These are phyloP conservation scores for Backusella mclennaniae DNA, from an alignment of 192 early-diverging fungal species.

Conservation along the genomic window DNA sequence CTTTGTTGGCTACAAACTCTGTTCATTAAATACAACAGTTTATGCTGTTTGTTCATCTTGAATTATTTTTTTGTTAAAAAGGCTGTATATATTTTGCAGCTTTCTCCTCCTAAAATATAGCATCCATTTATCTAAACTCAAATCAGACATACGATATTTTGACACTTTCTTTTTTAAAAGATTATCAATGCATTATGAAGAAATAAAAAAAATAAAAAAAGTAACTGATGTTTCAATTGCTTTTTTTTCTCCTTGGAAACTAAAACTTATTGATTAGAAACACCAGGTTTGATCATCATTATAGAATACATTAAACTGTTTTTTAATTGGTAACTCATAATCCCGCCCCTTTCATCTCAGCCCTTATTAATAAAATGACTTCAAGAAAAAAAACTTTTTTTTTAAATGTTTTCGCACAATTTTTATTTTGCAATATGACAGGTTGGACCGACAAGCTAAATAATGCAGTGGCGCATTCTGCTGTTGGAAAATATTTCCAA, in stretches of 20 bases:
- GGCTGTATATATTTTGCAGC: background rate
- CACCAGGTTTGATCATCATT: background rate
- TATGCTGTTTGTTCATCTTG: too few relatives aligned
- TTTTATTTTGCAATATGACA: slow-evolving; percentile 27
- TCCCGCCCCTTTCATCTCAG: background rate
- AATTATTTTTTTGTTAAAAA: background rate
- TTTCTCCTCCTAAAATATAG: background rate
- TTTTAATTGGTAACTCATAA: background rate
- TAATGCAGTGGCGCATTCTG: slow-evolving; percentile 50
- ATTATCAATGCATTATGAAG: background rate
- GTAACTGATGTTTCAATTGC: background rate
- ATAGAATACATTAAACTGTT: background rate
- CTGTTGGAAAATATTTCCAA: slow-evolving; percentile 58
- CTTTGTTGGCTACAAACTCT: too few relatives aligned
- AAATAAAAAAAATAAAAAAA: background rate
- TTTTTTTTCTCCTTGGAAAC: background rate
- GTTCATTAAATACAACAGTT: too few relatives aligned
- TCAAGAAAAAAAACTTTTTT: background rate
- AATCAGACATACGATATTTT: background rate
- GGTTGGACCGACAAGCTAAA: slow-evolving; percentile 52
- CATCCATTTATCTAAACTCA: background rate
- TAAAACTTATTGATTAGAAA: background rate
- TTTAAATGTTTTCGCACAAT: background rate
- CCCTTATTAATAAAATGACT: background rate
- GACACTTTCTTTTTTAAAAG: background rate